phyloP scores from a whole-genome alignment of 192 early-diverging fungal genomes.

The Neocallimastix lanati region DNA sequence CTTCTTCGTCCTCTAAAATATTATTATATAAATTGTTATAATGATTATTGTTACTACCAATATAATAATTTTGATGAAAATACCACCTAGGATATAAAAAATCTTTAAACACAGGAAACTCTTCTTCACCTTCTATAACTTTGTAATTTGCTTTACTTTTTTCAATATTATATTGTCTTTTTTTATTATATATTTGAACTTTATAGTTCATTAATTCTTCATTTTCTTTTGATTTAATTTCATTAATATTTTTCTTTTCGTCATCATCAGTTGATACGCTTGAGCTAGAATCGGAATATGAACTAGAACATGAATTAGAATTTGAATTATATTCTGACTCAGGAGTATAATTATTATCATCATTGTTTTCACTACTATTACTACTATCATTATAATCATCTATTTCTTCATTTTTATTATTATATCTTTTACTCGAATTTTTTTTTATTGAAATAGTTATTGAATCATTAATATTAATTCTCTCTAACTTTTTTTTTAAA shows the following conservation, averaged over 20 bases:
- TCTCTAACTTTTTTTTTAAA: background rate
- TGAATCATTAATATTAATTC: background rate
- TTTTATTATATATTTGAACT: background rate
- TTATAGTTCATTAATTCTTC: background rate
- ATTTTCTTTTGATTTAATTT: background rate
- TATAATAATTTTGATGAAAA: background rate
- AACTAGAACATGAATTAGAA: no score
- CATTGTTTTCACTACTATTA: no score
- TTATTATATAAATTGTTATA: no score
- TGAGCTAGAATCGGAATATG: no score
- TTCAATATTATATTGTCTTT: background rate
- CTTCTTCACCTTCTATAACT: background rate
- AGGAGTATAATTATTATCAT: no score
- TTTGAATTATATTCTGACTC: no score
- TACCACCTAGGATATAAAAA: background rate
- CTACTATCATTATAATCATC: background rate
- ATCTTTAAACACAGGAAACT: background rate
- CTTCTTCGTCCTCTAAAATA: no score
- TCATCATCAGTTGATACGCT: no score
- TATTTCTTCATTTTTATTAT: background rate
- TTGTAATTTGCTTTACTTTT: background rate
- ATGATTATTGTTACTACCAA: background rate
- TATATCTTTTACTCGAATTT: background rate
- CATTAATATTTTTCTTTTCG: background rate
- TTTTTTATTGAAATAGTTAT: background rate